phyloP scores from a whole-genome alignment of 2,329 filamentous ascomycete species.

The Ophiocordyceps camponoti-leonardi region DNA sequence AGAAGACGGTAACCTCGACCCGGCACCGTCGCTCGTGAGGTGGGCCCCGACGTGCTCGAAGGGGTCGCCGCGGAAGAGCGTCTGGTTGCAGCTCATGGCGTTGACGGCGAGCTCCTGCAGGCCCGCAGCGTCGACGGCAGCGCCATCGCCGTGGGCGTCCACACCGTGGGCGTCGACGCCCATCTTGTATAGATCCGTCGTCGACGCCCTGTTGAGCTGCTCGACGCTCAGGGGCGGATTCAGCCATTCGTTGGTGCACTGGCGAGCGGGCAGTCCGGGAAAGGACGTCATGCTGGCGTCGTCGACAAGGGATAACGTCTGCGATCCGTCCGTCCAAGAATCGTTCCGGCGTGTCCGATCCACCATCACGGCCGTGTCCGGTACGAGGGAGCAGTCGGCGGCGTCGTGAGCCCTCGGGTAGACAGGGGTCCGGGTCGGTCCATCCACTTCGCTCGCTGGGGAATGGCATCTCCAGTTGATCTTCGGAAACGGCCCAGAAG shows the following conservation, averaged over 20 bases:
- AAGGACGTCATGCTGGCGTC: constrained; percentile 16
- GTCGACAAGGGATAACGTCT: constrained; percentile 1
- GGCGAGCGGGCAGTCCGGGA: constrained; percentile 13
- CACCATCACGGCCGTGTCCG: not conserved
- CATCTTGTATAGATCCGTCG: constrained; percentile 9
- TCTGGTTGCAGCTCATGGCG: constrained; percentile 3
- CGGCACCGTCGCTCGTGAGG: not conserved
- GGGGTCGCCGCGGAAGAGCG: constrained; percentile 9
- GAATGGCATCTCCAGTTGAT: not conserved
- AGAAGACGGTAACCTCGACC: not conserved
- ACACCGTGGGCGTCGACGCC: constrained; percentile 14
- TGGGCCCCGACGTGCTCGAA: constrained; percentile 3
- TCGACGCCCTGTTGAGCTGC: constrained; percentile 1
- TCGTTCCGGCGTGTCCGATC: not conserved
- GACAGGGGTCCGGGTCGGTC: not conserved
- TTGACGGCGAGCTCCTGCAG: constrained; percentile 4
- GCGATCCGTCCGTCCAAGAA: not conserved
- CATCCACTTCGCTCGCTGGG: not conserved
- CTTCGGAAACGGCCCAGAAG: not conserved
- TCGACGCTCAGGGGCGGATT: constrained; percentile 8
- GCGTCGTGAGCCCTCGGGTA: not conserved
- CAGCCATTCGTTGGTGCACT: constrained; percentile 16
- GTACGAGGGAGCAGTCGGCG: not conserved
- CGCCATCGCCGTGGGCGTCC: constrained; percentile 3
- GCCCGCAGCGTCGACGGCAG: not conserved